Percentiles rank a stretch among this genome's conserved stretches.
Evolutionary conservation across 306 rosid species (phyloP).

Genomic region (Cucumis cinereus): DNA sequence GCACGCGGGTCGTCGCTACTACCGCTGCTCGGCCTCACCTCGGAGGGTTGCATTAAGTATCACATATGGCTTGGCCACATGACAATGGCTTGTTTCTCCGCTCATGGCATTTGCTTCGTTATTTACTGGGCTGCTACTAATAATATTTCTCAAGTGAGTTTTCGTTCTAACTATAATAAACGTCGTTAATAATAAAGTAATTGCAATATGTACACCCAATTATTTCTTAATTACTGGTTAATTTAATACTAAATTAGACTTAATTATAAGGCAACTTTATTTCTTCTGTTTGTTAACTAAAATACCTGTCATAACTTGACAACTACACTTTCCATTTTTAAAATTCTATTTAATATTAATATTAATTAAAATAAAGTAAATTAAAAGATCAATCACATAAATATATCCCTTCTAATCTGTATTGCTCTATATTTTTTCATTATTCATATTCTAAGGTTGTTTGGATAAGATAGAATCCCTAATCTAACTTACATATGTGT

Average conservation of each 20-base stretch:
- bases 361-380: too few relatives aligned
- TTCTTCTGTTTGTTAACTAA: not conserved
- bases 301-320: too few relatives aligned
- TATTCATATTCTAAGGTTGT: too few relatives aligned
- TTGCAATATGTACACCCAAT: too few relatives aligned
- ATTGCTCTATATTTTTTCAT: too few relatives aligned
- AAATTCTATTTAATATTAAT: not conserved
- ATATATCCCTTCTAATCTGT: too few relatives aligned
- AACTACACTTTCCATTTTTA: not conserved
- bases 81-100: constrained; percentile 47
- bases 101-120: constrained; percentile 44
- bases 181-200: not conserved
- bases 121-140: constrained; percentile 30
- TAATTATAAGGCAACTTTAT: too few relatives aligned
- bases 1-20: constrained; percentile 67
- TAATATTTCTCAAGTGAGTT: constrained; percentile 29
- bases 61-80: constrained; percentile 77
- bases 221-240: not conserved
- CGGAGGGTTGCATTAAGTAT: constrained; percentile 60
- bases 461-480: too few relatives aligned
- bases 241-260: too few relatives aligned
- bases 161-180: not conserved
- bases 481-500: too few relatives aligned
- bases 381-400: too few relatives aligned
- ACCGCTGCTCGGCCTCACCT: constrained; percentile 49